Conservation (phyloP, 495 filamentous ascomycete genomes). For the Penicillium soppii region DNA sequence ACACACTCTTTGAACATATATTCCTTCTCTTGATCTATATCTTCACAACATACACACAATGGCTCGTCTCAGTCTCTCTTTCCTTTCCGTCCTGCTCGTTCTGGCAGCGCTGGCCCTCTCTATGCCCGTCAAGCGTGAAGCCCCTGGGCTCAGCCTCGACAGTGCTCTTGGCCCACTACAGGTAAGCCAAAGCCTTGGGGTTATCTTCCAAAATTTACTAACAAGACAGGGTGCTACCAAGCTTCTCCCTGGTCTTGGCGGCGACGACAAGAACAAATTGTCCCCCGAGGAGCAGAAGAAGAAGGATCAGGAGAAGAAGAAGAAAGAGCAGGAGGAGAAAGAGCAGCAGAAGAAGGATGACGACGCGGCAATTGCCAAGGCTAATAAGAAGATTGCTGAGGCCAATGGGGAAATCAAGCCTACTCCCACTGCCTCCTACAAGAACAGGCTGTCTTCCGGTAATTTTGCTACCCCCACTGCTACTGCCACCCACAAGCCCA, state of each 20-base stretch:
- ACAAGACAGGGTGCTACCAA: slow-evolving; percentile 16
- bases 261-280: slow-evolving; percentile 16
- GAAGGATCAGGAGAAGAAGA: neutral
- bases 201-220: neutral
- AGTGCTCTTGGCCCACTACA: slow-evolving; percentile 15
- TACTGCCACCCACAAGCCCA: slow-evolving; percentile 19
- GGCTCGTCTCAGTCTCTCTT: slow-evolving; percentile 36
- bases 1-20: slow-evolving; percentile 11
- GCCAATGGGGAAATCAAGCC: slow-evolving; percentile 8
- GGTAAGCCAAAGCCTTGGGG: slow-evolving; percentile 7
- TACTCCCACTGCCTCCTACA: slow-evolving; percentile 7
- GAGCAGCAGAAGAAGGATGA: slow-evolving; percentile 7
- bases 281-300: neutral
- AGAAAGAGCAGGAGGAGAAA: neutral
- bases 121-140: slow-evolving; percentile 29
- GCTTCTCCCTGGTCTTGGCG: slow-evolving; percentile 15
- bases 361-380: slow-evolving; percentile 3
- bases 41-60: slow-evolving; percentile 25
- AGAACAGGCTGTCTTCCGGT: slow-evolving; percentile 18
- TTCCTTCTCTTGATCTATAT: slow-evolving; percentile 6
- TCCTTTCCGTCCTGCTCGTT: slow-evolving; percentile 31
- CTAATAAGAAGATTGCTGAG: neutral
- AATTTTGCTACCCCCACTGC: slow-evolving; percentile 26
- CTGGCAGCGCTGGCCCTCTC: slow-evolving; percentile 34
- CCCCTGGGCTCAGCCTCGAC: slow-evolving; percentile 9